phyloP scores from a whole-genome alignment of 1,139 yeast species.

The Yamadazyma membranifaciens region DNA sequence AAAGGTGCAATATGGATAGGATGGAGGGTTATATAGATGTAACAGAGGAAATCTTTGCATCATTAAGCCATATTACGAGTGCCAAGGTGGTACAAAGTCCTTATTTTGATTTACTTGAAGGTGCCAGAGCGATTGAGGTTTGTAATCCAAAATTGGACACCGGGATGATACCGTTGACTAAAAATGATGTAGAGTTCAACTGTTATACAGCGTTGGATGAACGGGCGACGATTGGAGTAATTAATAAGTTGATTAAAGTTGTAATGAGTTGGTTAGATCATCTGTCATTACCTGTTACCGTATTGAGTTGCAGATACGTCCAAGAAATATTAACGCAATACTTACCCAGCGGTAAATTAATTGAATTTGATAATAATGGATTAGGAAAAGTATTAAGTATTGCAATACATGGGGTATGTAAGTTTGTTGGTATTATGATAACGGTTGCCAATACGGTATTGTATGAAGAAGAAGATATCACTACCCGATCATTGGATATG shows the following conservation, averaged over 20 bases:
- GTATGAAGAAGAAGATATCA: conserved; percentile 75
- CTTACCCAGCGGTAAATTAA: conserved; percentile 11
- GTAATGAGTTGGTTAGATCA: conserved; percentile 62
- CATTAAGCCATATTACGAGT: conserved; percentile 30
- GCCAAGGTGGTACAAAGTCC: conserved; percentile 51
- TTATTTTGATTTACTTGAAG: conserved; percentile 61
- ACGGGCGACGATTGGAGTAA: conserved; percentile 42
- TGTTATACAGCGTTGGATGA: conserved; percentile 30
- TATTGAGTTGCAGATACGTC: conserved; percentile 64
- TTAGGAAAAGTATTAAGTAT: conserved; percentile 50
- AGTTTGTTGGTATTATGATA: conserved; percentile 50
- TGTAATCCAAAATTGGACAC: conserved; percentile 64
- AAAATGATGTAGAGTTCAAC: conserved; percentile 41
- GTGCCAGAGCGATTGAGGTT: conserved; percentile 72
- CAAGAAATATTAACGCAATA: conserved; percentile 52
- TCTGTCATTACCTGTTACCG: conserved; percentile 60
- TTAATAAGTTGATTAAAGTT: conserved; percentile 43
- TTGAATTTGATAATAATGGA: conserved; percentile 16
- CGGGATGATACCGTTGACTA: conserved; percentile 45
- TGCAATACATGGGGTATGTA: conserved; percentile 49
- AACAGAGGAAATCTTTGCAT: conserved; percentile 36
- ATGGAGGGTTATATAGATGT: conserved; percentile 37
- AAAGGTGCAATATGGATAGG: no score
- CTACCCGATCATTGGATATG: conserved; percentile 59
- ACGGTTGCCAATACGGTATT: conserved; percentile 57